Percentiles rank a stretch among this genome's conserved stretches.
phyloP scores from a whole-genome alignment of 139 green algal genomes.

The Chlamydomonas asymmetrica region DNA sequence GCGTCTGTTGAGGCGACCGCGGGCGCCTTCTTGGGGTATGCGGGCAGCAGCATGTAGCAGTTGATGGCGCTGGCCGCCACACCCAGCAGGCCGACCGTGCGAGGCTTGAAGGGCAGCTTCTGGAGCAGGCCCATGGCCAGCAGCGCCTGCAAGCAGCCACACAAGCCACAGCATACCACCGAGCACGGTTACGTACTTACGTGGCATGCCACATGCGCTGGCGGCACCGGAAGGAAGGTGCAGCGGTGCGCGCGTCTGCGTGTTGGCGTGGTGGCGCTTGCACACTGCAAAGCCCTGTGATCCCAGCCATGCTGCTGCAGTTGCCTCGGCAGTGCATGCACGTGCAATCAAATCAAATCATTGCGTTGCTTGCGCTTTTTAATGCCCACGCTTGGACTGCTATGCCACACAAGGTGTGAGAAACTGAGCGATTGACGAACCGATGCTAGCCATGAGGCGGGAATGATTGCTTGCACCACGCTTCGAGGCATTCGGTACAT shows the following conservation, averaged over 20 bases:
- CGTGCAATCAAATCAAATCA: too few species aligned
- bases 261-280: neutral
- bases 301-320: too few species aligned
- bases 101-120: conserved; percentile 73
- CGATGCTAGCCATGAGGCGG: too few species aligned
- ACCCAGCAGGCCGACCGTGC: conserved; percentile 78
- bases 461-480: too few species aligned
- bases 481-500: too few species aligned
- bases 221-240: neutral
- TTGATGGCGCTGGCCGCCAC: conserved; percentile 80
- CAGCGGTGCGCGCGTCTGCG: neutral
- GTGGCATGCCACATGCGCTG: neutral
- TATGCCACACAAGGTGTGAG: too few species aligned
- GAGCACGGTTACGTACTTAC: neutral
- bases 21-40: conserved; percentile 42
- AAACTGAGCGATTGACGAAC: too few species aligned
- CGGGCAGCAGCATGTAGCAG: conserved; percentile 86
- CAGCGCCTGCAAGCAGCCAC: conserved; percentile 50
- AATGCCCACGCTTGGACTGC: too few species aligned
- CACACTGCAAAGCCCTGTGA: neutral
- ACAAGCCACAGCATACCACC: too few species aligned
- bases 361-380: too few species aligned
- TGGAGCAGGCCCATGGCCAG: conserved; percentile 74
- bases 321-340: too few species aligned
- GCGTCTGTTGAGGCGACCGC: neutral